phyloP scores from a whole-genome alignment of 2,329 filamentous ascomycete species.

The Periconia sp. region DNA sequence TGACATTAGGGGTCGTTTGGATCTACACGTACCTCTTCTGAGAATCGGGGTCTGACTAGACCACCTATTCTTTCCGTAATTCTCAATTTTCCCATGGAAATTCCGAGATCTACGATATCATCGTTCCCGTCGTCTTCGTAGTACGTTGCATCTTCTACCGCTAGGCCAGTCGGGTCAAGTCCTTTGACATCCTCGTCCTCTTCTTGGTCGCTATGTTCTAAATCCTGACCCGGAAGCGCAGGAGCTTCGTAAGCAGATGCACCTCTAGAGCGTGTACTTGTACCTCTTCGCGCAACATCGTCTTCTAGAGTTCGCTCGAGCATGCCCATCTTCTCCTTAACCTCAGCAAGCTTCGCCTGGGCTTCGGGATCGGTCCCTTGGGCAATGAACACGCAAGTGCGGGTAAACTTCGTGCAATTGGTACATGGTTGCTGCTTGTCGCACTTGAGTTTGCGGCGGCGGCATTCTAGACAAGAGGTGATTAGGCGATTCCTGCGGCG shows the following conservation, averaged over 20 bases:
- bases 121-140: conserved; percentile 72
- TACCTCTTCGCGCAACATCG: conserved; percentile 62
- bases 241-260: conserved; percentile 7
- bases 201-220: conserved; percentile 63
- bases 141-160: conserved; percentile 70
- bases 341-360: conserved; percentile 73
- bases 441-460: conserved; percentile 79
- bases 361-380: conserved; percentile 72
- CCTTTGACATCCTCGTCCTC: conserved; percentile 61
- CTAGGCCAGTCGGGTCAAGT: conserved; percentile 68
- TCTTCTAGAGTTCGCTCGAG: conserved; percentile 73
- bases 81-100: conserved; percentile 72
- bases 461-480: conserved; percentile 50
- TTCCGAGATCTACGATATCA: conserved; percentile 74
- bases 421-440: conserved; percentile 74
- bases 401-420: conserved; percentile 64
- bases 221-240: conserved; percentile 44
- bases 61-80: conserved; percentile 78
- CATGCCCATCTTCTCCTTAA: conserved; percentile 79
- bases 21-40: conserved; percentile 65
- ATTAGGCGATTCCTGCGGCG: conserved; percentile 47
- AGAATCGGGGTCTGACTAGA: conserved; percentile 71
- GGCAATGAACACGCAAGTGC: conserved; percentile 68
- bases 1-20: neutral
- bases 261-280: conserved; percentile 10